Evolutionary conservation across 352 stramenopile species (phyloP).

Genomic region (Phytophthora pisi): DNA sequence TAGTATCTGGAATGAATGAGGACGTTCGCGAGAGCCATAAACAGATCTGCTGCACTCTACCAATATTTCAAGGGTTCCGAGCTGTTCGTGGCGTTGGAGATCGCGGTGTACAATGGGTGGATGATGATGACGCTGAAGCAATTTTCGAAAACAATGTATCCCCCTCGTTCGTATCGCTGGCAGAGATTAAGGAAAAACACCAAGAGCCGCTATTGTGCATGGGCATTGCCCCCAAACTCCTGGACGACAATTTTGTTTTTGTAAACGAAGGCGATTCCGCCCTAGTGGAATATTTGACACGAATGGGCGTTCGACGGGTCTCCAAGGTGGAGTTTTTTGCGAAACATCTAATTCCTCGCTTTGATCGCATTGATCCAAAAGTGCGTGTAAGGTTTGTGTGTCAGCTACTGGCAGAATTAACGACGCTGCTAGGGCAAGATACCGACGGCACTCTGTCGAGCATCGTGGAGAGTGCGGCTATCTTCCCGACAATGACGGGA

Average conservation of each 20-base stretch:
- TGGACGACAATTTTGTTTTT: conserved; percentile 58
- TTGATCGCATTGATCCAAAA: conserved; percentile 38
- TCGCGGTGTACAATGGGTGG: conserved; percentile 32
- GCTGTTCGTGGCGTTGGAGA: conserved; percentile 13
- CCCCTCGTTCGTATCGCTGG: conserved; percentile 39
- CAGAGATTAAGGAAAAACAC: conserved; percentile 19
- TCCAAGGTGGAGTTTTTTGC: conserved; percentile 60
- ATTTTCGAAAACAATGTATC: conserved; percentile 20
- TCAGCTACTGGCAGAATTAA: conserved; percentile 51
- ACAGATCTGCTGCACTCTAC: conserved; percentile 43
- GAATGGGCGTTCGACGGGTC: conserved; percentile 41
- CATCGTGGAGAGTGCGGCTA: conserved; percentile 52
- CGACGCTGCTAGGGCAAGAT: conserved; percentile 46
- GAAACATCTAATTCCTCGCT: conserved; percentile 55
- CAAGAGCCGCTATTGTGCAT: conserved; percentile 40
- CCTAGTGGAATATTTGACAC: conserved; percentile 35
- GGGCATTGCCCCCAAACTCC: conserved; percentile 49
- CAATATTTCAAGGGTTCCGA: conserved; percentile 60
- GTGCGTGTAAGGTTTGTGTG: conserved; percentile 48
- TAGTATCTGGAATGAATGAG: conserved; percentile 44
- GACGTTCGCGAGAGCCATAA: conserved; percentile 43
- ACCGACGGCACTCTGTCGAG: conserved; percentile 43
- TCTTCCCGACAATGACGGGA: conserved; percentile 65
- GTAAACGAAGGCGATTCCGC: conserved; percentile 49
- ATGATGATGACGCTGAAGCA: conserved; percentile 13